phyloP scores from a whole-genome alignment of 73 alveolate species.

The Symbiodinium natans region DNA sequence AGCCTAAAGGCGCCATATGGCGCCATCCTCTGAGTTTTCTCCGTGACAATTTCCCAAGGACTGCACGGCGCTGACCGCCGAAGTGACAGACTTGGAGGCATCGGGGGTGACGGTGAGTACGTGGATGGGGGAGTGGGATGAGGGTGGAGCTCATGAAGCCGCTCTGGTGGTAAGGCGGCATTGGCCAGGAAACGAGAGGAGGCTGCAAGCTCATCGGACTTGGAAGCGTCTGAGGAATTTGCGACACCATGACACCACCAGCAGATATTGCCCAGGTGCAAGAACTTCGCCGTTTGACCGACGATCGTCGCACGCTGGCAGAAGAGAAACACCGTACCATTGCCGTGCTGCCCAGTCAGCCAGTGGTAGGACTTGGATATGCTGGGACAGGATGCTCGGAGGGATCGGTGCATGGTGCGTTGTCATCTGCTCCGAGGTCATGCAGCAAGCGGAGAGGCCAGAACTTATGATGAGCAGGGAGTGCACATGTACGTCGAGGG shows the following conservation, averaged over 20 bases:
- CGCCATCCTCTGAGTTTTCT: background rate
- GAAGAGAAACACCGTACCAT: background rate
- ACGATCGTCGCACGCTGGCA: background rate
- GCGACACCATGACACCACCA: background rate
- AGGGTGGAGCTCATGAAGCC: no score
- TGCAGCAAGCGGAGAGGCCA: conserved; percentile 1
- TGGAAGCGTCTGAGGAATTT: background rate
- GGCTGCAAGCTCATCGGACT: background rate
- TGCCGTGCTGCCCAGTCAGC: background rate
- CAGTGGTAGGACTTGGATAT: no score
- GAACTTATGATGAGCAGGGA: no score
- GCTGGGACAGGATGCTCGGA: no score
- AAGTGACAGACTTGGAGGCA: background rate
- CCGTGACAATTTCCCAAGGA: background rate
- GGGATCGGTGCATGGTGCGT: no score
- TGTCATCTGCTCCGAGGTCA: background rate
- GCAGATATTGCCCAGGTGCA: no score
- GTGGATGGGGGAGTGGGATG: no score
- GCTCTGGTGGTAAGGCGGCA: no score
- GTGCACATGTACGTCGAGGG: no score
- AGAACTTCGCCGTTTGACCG: background rate
- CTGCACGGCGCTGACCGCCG: background rate
- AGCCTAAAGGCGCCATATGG: background rate
- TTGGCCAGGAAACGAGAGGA: background rate
- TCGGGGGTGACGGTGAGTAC: no score